Evolutionary conservation across 352 stramenopile genomes (phyloP).

Genomic region (Pythium oligandrum): DNA sequence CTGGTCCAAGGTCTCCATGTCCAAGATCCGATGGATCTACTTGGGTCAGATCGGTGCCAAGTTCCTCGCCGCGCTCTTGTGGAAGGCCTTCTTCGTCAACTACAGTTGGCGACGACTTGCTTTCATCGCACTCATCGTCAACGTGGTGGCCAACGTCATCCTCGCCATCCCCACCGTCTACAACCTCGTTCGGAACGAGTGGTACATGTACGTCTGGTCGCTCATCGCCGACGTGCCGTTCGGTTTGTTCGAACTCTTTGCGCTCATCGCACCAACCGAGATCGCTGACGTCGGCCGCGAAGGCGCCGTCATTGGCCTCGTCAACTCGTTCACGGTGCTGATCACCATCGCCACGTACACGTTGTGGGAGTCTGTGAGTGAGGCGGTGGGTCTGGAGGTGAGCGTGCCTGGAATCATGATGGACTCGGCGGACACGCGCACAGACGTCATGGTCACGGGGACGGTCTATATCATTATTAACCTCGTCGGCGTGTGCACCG

Average conservation of each 20-base stretch:
- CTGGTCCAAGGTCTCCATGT: constrained; percentile 13
- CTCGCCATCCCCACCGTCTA: constrained; percentile 20
- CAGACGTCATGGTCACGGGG: constrained; percentile 2
- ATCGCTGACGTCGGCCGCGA: constrained; percentile 50
- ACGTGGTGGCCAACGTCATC: constrained; percentile 3
- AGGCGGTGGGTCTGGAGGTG: constrained; percentile 9
- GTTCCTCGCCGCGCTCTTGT: constrained; percentile 7
- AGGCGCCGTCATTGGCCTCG: constrained; percentile 45
- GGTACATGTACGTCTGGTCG: constrained; percentile 34
- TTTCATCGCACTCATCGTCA: constrained; percentile 5
- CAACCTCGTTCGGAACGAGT: constrained; percentile 32
- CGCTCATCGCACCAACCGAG: constrained; percentile 40
- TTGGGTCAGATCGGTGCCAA: not conserved
- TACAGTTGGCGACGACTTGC: constrained; percentile 8
- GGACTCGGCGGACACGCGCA: constrained; percentile 4
- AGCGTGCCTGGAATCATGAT: constrained; percentile 4
- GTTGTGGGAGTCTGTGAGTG: constrained; percentile 24
- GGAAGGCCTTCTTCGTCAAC: constrained; percentile 12
- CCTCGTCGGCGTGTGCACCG: constrained; percentile 7
- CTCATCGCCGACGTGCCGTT: constrained; percentile 32
- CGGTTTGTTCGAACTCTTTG: constrained; percentile 40
- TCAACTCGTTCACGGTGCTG: constrained; percentile 46
- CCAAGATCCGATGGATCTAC: constrained; percentile 4
- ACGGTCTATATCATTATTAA: constrained; percentile 16
- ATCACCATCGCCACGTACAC: constrained; percentile 23